phyloP scores from a whole-genome alignment of 352 stramenopile species.

The Phytophthora parvispora region DNA sequence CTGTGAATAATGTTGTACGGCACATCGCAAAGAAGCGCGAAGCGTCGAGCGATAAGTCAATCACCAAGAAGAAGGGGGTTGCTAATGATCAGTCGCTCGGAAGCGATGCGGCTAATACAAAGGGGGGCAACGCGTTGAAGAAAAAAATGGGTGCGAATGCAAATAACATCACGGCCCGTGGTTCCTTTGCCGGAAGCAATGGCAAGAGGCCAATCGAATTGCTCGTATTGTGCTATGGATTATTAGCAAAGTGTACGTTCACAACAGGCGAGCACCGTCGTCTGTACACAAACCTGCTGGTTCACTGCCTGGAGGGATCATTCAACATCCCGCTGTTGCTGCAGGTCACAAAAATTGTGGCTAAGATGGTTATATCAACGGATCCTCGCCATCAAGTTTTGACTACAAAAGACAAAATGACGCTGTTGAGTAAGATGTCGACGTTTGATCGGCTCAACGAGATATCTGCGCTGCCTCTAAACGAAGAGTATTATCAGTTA shows the following conservation, averaged over 20 bases:
- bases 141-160: conserved; percentile 45
- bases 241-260: conserved; percentile 88
- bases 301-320: conserved; percentile 89
- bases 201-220: conserved; percentile 84
- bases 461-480: conserved; percentile 84
- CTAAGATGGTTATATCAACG: conserved; percentile 65
- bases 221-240: conserved; percentile 80
- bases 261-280: conserved; percentile 74
- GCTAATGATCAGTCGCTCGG: conserved; percentile 29
- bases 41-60: conserved; percentile 49
- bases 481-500: conserved; percentile 83
- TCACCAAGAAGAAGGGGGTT: conserved; percentile 64
- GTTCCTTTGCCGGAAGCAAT: conserved; percentile 17
- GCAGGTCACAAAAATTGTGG: conserved; percentile 86
- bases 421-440: conserved; percentile 87
- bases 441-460: conserved; percentile 90
- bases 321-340: conserved; percentile 87
- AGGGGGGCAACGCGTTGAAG: conserved; percentile 43
- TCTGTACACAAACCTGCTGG: conserved; percentile 85
- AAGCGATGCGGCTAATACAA: conserved; percentile 29
- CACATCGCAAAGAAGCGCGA: conserved; percentile 78
- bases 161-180: conserved; percentile 31
- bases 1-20: conserved; percentile 85
- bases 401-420: conserved; percentile 91
- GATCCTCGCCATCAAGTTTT: conserved; percentile 71